A percentile compares a stretch with the other conserved stretches of the same genome.
These are phyloP conservation scores for Stephanodiscus triporus DNA, from an alignment of 108 stramenopile species.

Conservation along the genomic window DNA sequence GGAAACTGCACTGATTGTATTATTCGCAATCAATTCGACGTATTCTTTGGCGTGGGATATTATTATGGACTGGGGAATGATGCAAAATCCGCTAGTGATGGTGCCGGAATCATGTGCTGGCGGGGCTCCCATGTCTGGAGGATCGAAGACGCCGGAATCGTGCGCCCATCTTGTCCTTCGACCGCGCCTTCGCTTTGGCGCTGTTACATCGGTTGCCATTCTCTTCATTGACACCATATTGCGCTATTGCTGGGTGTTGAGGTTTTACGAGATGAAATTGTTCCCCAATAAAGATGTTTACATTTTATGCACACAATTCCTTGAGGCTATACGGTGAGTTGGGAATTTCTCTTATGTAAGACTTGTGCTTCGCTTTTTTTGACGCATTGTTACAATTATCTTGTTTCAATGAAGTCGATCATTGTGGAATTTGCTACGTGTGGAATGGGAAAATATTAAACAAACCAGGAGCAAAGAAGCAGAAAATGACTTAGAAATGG, in stretches of 20 bases:
- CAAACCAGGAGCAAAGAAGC: slow-evolving; percentile 51
- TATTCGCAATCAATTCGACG: slow-evolving; percentile 75
- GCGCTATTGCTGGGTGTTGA: slow-evolving; percentile 73
- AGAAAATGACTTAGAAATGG: slow-evolving; percentile 28
- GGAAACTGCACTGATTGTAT: slow-evolving; percentile 58
- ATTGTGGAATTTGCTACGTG: slow-evolving; percentile 87
- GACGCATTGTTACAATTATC: background rate
- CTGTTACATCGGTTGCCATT: slow-evolving; percentile 60
- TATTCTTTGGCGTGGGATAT: slow-evolving; percentile 79
- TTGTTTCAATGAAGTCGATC: slow-evolving; percentile 53
- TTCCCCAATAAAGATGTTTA: slow-evolving; percentile 74
- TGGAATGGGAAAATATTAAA: slow-evolving; percentile 90
- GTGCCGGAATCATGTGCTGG: slow-evolving; percentile 53
- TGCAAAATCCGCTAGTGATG: slow-evolving; percentile 66
- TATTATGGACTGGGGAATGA: slow-evolving; percentile 92
- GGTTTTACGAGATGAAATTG: slow-evolving; percentile 56
- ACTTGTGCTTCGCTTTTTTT: background rate
- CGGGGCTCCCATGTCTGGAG: background rate
- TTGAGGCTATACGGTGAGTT: slow-evolving; percentile 59
- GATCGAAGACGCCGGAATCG: slow-evolving; percentile 24
- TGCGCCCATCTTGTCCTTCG: slow-evolving; percentile 67
- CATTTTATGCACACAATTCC: slow-evolving; percentile 78
- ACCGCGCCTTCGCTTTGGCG: slow-evolving; percentile 76
- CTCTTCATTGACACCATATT: slow-evolving; percentile 65
- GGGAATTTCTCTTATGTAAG: background rate